Base-by-base conservation (phyloP, 441 rosid species). In the Biscutella auriculata region DNA sequence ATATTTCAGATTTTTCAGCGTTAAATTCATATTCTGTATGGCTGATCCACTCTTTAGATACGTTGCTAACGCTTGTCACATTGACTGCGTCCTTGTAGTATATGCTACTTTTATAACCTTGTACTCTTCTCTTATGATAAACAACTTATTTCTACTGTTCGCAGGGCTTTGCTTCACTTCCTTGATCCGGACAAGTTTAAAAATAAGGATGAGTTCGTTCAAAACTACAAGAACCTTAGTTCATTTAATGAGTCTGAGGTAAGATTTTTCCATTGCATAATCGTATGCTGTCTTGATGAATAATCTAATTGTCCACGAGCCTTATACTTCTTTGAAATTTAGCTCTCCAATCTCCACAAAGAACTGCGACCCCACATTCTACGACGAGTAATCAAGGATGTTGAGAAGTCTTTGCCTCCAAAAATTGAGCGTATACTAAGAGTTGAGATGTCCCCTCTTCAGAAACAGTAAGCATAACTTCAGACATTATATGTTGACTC, bases 361-460 rank as follows among this genome's bases (percentile, higher is more conserved):
- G 99, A 95, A 71, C 75, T 95, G 81, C 82, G 97, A 82, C 99
- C 99, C 55, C 99, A 95, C 73, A 88, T 95, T 66, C 85, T 95
- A 55, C 80, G 99, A 62, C 88, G 99, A 81, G 97, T 95, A 32
- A 95, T 95, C 66, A 95, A 95, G 79, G 99, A 95, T 69, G 99
- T 95, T 21, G 99, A 95, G 72, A 95, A 95, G 79, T 91, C 97
- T 53, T 78, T 95, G 76, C 99, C 99, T 51, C 99, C 99, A 13
- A 95, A 95, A 77, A 86, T 88, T 67, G 99, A 95, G 80, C 95
- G 99, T 44, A 91, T 95, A 65, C 82, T 95, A 72, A 84, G 99
- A 82, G 95, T 95, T 66, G 99, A 91, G 75, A 95, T 95, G 99
- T 95, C 99, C 46, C 99, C 97, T 65, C 90, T 95, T 61, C 99